Base-by-base conservation (phyloP, 2,329 filamentous ascomycete genomes). In the Moelleriella libera region DNA sequence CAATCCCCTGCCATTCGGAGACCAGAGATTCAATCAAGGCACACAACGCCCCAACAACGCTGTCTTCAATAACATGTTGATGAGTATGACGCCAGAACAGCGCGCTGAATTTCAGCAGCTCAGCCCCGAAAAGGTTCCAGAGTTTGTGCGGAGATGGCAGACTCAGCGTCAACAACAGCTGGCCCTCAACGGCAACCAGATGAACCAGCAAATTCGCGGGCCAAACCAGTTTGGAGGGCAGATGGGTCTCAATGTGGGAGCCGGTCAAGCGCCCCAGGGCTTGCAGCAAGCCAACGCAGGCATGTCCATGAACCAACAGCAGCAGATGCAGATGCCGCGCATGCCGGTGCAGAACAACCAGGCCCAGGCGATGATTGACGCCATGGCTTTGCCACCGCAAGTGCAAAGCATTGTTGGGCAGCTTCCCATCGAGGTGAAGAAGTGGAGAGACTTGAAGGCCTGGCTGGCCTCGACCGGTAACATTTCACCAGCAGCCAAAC, bases 11-110 rank as follows among this genome's bases (percentile, higher is more conserved):
- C 68, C 67, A 3, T 78, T 78, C 55, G 70, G 68, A 12, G 69
- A 71, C 48, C 68, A 70, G 30, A 62, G 73, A 4, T 80, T 81
- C 54, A 75, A 71, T 52, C 73, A 76, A 55, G 64, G 60, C 47
- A 73, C 70, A 37, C 71, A 71, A 47, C 63, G 70, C 44, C 67
- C 67, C 2, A 69, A 67, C 53, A 65, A 65, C 53, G 58, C 66
- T 46, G 60, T 66, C 31, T 57, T 72, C 50, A 62, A 65, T 39
- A 59, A 53, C 8, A 68, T 75, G 59, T 52, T 75, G 28, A 55
- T 61, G 32, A 66, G 61, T 43, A 68, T 81, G 63, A 58, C 59
- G 1, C 60, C 62, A 0, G 73, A 78, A 12, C 67, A 72, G 45
- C 67, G 71, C 31, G 62, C 68, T 40, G 59, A 63, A 1, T 59